A percentile compares a stretch with the other conserved stretches of the same genome.
Conservation (phyloP, 2,329 filamentous ascomycete species). For the Nemania sp. region DNA sequence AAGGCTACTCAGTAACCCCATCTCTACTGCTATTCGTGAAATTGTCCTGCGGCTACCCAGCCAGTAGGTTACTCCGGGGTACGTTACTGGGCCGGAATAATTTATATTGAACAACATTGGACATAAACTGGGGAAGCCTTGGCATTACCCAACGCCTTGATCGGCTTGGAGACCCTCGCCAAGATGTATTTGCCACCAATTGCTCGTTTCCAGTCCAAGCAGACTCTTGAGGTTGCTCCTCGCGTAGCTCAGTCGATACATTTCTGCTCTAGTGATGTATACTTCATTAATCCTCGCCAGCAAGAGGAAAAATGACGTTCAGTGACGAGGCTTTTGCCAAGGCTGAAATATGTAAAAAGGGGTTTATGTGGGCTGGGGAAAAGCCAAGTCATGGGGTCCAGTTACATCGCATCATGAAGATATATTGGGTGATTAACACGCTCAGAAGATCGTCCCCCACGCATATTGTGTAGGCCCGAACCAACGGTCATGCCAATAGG, state of each 20-base stretch:
- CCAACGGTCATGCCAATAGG: slow-evolving; percentile 44
- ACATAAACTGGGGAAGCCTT: slow-evolving; percentile 36
- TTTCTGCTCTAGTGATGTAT: neutral
- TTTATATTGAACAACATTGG: slow-evolving; percentile 23
- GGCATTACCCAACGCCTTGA: slow-evolving; percentile 26
- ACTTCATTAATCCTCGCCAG: neutral
- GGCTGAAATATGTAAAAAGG: slow-evolving; percentile 12
- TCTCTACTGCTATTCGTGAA: slow-evolving; percentile 29
- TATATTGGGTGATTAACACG: slow-evolving; percentile 44
- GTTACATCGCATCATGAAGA: slow-evolving; percentile 38
- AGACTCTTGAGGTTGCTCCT: neutral
- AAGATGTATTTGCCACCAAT: neutral
- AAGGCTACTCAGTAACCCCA: slow-evolving; percentile 12
- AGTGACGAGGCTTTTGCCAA: slow-evolving; percentile 30
- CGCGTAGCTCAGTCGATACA: neutral
- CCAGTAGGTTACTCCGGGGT: slow-evolving; percentile 24
- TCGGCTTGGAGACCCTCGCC: slow-evolving; percentile 17
- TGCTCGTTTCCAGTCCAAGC: neutral
- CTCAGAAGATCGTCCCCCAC: slow-evolving; percentile 37
- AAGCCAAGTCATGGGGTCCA: slow-evolving; percentile 35
- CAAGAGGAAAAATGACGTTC: neutral
- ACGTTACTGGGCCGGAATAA: slow-evolving; percentile 25
- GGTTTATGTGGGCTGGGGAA: slow-evolving; percentile 21
- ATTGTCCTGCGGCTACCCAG: slow-evolving; percentile 16
- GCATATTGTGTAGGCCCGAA: slow-evolving; percentile 46